Evolutionary conservation across 2,329 filamentous ascomycete species (phyloP), one percentile per base, ranked within the genome.

Genomic region (Parastagonospora avenae): DNA sequence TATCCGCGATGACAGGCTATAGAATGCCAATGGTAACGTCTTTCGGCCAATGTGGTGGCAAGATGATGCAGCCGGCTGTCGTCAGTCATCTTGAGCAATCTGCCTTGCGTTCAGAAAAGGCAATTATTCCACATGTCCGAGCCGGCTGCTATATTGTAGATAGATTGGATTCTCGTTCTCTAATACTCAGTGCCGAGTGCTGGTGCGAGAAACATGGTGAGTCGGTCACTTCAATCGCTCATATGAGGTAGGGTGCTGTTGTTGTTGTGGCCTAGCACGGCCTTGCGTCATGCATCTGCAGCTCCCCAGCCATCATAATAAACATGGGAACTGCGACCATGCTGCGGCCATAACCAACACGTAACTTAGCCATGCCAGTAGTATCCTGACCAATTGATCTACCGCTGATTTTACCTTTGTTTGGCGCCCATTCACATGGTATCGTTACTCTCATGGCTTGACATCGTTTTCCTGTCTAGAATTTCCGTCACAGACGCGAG

Each of bases 251-350:
- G 64, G 56, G 56, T 60, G 58, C 55, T 61, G 62, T 66, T 66
- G 62, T 66, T 66, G 63, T 64, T 54, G 32, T 48, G 39, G 35
- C 32, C 63, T 58, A 56, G 52, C 56, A 42, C 42, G 60, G 61
- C 62, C 62, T 64, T 60, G 66, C 60, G 58, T 64, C 49, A 58
- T 66, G 60, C 60, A 64, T 55, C 9, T 57, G 54, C 62, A 59
- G 64, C 62, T 64, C 61, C 61, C 66, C 62, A 68, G 60, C 60
- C 63, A 65, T 66, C 52, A 62, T 51, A 58, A 64, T 65, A 69
- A 71, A 71, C 68, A 72, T 63, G 55, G 59, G 42, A 60, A 60
- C 55, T 60, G 60, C 58, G 63, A 57, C 68, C 62, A 56, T 50
- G 48, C 62, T 67, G 63, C 66, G 58, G 46, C 46, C 46, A 38